Conservation (phyloP, 2,329 filamentous ascomycete species). For the Colletotrichum orbiculare region DNA sequence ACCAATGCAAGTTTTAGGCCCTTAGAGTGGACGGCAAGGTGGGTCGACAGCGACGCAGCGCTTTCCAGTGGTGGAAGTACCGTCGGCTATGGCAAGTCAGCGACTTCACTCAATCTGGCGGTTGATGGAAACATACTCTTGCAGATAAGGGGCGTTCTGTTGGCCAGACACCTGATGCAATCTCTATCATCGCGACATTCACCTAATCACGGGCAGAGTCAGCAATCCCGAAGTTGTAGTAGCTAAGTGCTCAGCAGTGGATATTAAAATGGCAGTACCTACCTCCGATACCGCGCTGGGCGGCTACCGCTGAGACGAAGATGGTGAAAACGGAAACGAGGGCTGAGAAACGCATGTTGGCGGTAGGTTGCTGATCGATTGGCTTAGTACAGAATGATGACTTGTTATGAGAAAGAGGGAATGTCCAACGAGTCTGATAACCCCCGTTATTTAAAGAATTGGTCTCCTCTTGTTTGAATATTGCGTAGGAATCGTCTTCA, state of each 20-base stretch:
- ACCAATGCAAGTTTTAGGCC: not conserved
- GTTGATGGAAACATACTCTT: conserved; percentile 2
- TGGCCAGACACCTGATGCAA: conserved; percentile 12
- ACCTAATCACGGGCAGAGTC: not conserved
- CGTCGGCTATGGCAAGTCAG: not conserved
- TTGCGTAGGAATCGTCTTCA: too few species aligned
- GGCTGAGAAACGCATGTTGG: conserved; percentile 6
- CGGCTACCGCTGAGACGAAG: conserved; percentile 1
- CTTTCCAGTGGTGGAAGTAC: conserved; percentile 13
- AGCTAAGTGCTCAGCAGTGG: not conserved
- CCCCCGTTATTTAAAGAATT: rapidly evolving
- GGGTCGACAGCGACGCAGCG: conserved; percentile 3
- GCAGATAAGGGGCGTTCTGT: conserved; percentile 13
- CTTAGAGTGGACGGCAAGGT: conserved; percentile 10
- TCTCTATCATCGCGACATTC: conserved; percentile 11
- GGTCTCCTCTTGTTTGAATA: too few species aligned
- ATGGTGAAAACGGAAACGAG: not conserved
- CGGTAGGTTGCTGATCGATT: too few species aligned
- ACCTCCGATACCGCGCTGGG: conserved; percentile 9
- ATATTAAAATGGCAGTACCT: rapidly evolving
- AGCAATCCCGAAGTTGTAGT: not conserved
- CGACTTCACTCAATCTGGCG: not conserved
- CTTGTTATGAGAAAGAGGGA: not conserved
- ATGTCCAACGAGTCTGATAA: not conserved
- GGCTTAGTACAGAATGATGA: too few species aligned